Evolutionary conservation across 2,329 filamentous ascomycete species (phyloP), one percentile per base, ranked within the genome.

Genomic region (Penicillium sp.): DNA sequence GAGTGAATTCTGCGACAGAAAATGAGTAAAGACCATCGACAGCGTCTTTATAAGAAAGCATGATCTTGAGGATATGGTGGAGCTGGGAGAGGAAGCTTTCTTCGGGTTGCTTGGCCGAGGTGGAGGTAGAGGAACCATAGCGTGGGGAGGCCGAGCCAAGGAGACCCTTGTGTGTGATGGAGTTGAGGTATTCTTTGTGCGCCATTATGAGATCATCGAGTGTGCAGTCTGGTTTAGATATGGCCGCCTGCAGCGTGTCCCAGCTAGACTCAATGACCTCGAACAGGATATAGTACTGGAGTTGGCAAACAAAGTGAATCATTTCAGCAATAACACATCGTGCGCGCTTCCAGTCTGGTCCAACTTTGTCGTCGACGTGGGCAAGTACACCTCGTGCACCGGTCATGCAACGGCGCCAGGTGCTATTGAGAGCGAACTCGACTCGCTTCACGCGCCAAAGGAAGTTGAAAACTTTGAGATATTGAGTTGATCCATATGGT

Each of bases 381-480:
- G 90, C 88, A 7, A 99, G 84, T 0, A 98, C 92, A n/a, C 93
- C 92, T 59, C 95, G 85, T 3, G 93, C 87, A 45, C 95, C 95
- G 0, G 95, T 99, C 87, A 97, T 98, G 75, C 90, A 96, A 63
- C 93, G 90, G 56, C 95, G 88, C 93, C 95, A 99, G 42, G 92
- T 95, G 13, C 90, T 92, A 5, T 89, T 85, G 1, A 99, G 84
- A 0, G 91, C 93, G 69, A 98, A 99, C 70, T 99, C 95, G 51
- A 99, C 95, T 27, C 95, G 89, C 78, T 99, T 99, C 70, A 99
- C 92, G 61, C 95, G 89, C 93, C 95, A 99, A 3, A 99, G 83
- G 71, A 99, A 97, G 76, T 99, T 99, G 84, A 99, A 99, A 10
- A 99, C 92, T 72, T 98, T 98, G 67, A 99, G 88, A 72, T 99